phyloP scores from a whole-genome alignment of 106 monocot genomes.

The Platanthera guangdongensis region DNA sequence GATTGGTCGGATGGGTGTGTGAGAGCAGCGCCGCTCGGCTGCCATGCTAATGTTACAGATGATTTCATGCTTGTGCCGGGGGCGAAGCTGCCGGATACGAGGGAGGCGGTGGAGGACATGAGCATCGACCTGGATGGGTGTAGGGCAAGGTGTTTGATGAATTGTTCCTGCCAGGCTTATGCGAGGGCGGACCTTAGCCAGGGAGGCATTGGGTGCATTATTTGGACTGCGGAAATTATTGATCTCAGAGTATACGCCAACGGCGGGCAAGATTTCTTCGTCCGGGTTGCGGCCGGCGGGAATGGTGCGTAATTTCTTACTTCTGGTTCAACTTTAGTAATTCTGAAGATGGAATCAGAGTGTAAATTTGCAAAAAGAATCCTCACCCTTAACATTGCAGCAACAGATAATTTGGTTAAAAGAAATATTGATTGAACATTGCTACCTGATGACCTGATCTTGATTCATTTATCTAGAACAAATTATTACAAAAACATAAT shows the following conservation, averaged over 20 bases:
- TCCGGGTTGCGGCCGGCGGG: constrained; percentile 28
- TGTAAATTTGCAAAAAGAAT: too few species aligned
- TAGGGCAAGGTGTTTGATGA: constrained; percentile 23
- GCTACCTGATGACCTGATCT: too few species aligned
- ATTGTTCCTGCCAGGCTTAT: constrained; percentile 56
- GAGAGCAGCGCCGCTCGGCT: constrained; percentile 13
- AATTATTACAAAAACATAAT: too few species aligned
- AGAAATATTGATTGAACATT: too few species aligned
- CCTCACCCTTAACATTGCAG: too few species aligned
- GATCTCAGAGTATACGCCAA: constrained; percentile 27
- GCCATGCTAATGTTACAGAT: constrained; percentile 20
- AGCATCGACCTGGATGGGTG: constrained; percentile 24
- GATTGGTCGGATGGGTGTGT: constrained; percentile 29
- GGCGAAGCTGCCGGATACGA: constrained; percentile 37
- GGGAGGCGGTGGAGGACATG: constrained; percentile 13
- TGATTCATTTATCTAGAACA: too few species aligned
- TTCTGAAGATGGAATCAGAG: too few species aligned
- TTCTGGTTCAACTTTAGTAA: too few species aligned
- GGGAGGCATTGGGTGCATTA: constrained; percentile 37
- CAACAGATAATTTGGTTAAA: too few species aligned
- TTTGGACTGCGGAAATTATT: constrained; percentile 29
- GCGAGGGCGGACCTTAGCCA: constrained; percentile 23
- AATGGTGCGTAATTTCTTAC: constrained; percentile 12
- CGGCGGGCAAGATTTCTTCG: constrained; percentile 33
- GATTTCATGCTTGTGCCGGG: constrained; percentile 14